Conservation (phyloP, 2,329 filamentous ascomycete species). For the Alternaria alternata region DNA sequence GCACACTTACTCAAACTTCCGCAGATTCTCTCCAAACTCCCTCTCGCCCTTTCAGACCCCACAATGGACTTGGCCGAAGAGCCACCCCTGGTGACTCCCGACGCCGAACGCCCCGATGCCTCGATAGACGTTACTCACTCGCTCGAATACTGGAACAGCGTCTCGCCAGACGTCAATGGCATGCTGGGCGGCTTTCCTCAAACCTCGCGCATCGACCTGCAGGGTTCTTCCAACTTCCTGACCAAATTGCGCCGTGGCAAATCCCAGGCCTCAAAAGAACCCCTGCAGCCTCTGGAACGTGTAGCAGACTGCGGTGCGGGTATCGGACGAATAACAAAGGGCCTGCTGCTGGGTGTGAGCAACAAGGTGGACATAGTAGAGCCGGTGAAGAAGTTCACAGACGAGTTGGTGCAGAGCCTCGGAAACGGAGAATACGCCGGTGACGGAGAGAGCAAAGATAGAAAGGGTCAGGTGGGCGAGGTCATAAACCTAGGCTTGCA, state of each 20-base stretch:
- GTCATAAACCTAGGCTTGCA: slow-evolving; percentile 79
- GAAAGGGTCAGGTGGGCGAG: slow-evolving; percentile 62
- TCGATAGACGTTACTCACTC: slow-evolving; percentile 55
- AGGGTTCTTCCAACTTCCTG: slow-evolving; percentile 74
- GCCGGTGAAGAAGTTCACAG: slow-evolving; percentile 82
- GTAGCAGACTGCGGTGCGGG: slow-evolving; percentile 71
- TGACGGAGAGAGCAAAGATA: slow-evolving; percentile 26
- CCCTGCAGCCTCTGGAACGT: slow-evolving; percentile 46
- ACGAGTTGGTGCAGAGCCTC: slow-evolving; percentile 56
- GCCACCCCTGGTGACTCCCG: slow-evolving; percentile 29
- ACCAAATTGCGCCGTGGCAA: slow-evolving; percentile 64
- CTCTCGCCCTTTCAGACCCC: neutral
- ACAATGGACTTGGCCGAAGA: slow-evolving; percentile 41
- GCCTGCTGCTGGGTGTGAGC: slow-evolving; percentile 76
- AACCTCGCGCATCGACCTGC: slow-evolving; percentile 74
- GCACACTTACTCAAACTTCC: slow-evolving; percentile 6
- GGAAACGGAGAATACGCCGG: slow-evolving; percentile 32
- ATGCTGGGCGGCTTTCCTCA: slow-evolving; percentile 81
- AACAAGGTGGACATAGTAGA: slow-evolving; percentile 82
- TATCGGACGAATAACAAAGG: slow-evolving; percentile 83
- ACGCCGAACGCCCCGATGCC: slow-evolving; percentile 49
- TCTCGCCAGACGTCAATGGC: slow-evolving; percentile 68
- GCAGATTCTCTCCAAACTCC: slow-evolving; percentile 6
- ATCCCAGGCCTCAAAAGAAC: slow-evolving; percentile 29
- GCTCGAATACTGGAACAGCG: slow-evolving; percentile 61